These are phyloP conservation scores for Platanthera guangdongensis DNA, from an alignment of 106 monocot species.

Conservation along the genomic window DNA sequence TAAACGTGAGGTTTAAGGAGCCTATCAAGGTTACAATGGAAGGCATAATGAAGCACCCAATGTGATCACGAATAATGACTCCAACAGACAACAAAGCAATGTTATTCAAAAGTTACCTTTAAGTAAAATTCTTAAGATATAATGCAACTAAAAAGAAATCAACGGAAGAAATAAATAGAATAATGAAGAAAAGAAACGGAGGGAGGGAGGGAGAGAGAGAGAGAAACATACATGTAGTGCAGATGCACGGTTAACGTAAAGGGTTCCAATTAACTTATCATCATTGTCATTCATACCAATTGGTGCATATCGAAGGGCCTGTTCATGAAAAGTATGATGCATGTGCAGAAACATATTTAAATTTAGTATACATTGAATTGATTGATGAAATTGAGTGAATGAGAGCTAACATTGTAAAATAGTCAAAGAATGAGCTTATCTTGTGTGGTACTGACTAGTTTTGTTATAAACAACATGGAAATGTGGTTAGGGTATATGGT, in stretches of 20 bases:
- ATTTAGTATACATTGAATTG: neutral
- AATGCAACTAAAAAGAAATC: neutral
- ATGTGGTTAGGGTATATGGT: too few species aligned
- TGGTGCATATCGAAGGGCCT: conserved; percentile 1
- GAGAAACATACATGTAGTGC: neutral
- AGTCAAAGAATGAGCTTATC: neutral
- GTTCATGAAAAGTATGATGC: neutral
- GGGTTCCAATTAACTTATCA: conserved; percentile 4
- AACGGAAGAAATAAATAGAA: neutral
- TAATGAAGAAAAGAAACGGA: neutral
- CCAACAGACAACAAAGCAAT: neutral
- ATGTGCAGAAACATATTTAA: neutral
- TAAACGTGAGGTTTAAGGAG: too few species aligned
- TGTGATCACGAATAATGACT: neutral
- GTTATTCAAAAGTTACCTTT: neutral
- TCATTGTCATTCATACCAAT: neutral
- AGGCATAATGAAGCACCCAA: too few species aligned
- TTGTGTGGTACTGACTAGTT: neutral
- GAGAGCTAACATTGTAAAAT: neutral
- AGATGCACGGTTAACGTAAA: conserved; percentile 4
- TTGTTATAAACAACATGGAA: neutral
- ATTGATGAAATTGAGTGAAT: neutral
- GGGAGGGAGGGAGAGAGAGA: too few species aligned
- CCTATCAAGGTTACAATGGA: too few species aligned
- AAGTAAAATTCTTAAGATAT: neutral